Evolutionary conservation across 1,284 basidiomycete species (phyloP).

Genomic region (Malassezia japonica): DNA sequence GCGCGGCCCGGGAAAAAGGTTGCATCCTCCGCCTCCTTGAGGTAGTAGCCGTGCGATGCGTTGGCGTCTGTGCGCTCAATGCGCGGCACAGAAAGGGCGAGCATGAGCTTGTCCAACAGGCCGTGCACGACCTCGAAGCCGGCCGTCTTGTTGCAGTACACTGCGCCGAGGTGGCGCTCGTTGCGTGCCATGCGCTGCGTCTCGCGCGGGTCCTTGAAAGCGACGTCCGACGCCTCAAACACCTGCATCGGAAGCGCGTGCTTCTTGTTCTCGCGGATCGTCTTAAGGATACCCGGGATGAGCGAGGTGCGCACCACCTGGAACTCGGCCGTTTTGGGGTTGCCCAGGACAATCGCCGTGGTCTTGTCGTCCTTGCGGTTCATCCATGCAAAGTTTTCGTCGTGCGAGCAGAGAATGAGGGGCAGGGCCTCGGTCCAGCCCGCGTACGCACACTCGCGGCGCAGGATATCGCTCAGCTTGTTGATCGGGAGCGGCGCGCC

Average conservation of each 20-base stretch:
- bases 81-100: conserved; percentile 77
- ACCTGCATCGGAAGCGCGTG: conserved; percentile 83
- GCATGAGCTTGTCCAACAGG: conserved; percentile 84
- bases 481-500: conserved; percentile 83
- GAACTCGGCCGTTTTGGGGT: conserved; percentile 95
- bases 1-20: conserved; percentile 91
- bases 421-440: conserved; percentile 94
- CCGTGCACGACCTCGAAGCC: conserved; percentile 96
- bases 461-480: conserved; percentile 78
- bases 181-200: conserved; percentile 76
- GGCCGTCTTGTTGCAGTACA: conserved; percentile 92
- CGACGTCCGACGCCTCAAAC: conserved; percentile 89
- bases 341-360: conserved; percentile 78
- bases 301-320: conserved; percentile 94
- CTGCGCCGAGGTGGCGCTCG: conserved; percentile 71
- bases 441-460: conserved; percentile 80
- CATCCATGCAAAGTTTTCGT: conserved; percentile 91
- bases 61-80: conserved; percentile 53
- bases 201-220: conserved; percentile 66
- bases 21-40: conserved; percentile 75
- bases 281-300: conserved; percentile 89
- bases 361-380: conserved; percentile 73
- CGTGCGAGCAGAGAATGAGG: conserved; percentile 92
- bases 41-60: conserved; percentile 65
- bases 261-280: conserved; percentile 87